Evolutionary conservation across 768 basidiomycete species (phyloP), one percentile per base, ranked within the genome.

Genomic region (Phylloporus arenicola): DNA sequence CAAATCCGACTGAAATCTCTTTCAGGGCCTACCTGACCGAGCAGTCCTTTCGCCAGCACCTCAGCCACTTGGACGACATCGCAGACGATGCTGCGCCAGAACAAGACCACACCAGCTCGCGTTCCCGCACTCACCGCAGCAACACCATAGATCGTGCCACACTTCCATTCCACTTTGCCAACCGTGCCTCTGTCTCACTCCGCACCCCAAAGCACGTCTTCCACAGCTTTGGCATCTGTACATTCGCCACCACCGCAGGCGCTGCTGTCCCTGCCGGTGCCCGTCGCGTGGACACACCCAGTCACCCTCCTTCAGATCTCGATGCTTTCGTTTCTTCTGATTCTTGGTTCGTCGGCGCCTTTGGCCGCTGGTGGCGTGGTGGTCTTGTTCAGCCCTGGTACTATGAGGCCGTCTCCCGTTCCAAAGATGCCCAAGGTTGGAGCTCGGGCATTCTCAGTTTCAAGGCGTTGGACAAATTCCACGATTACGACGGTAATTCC

Each of bases 1-100:
- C 92, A 30, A 98, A 97, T 69, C 95, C 95, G 20, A 83, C 86
- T 49, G 93, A 97, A 70, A 84, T 84, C 42, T 92, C 92, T 7
- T 97, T 99, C 70, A 84, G 94, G 46, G 77, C 92, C 17, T 94
- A 91, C 72, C 84, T 98, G 58, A 98, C 94, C n/a, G 93, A 96
- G 64, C 89, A 90, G 63, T 94, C 92, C 22, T 97, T 99, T 68
- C 89, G 94, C 46, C 88, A 90, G 48, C 93, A 97, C 68, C 80
- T 97, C 53, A 89, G 83, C 53, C 85, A 84, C 48, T 80, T 96
- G 60, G 86, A 93, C 59, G 84, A 85, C 60, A 73, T 71, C 42
- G 64, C 71, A 50, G 79, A 83, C 47, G 83, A 85, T 49, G 70
- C 77, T 49, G 40, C 20, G 3, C 14, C 45, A 1, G 74, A 79